phyloP scores from a whole-genome alignment of 768 basidiomycete genomes.

The Auricularia auricula-judae region DNA sequence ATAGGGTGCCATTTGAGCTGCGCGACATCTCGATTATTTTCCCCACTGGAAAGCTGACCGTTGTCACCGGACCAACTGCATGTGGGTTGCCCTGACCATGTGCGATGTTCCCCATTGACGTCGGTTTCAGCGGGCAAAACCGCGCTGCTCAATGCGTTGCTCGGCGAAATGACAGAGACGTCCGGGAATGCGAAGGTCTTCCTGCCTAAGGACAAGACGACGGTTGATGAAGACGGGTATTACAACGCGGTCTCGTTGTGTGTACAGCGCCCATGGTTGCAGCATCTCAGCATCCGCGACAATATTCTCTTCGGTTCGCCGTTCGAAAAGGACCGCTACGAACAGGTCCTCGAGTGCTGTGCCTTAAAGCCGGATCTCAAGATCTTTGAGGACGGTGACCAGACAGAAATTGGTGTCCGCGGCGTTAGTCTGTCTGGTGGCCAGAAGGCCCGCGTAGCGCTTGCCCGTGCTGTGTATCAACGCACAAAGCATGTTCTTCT shows the following conservation, averaged over 20 bases:
- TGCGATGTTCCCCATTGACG: background rate
- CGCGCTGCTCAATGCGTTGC: constrained; percentile 18
- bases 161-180: constrained; percentile 15
- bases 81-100: background rate
- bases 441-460: constrained; percentile 45
- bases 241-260: constrained; percentile 52
- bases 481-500: constrained; percentile 31
- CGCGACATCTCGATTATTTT: constrained; percentile 56
- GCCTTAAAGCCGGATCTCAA: constrained; percentile 73
- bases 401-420: constrained; percentile 76
- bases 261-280: constrained; percentile 60
- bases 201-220: constrained; percentile 21
- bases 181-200: constrained; percentile 12
- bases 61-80: constrained; percentile 49
- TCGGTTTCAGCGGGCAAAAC: constrained; percentile 19
- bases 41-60: constrained; percentile 57
- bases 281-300: constrained; percentile 55
- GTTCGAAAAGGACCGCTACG: constrained; percentile 59
- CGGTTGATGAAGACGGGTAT: constrained; percentile 22
- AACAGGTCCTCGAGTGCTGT: constrained; percentile 71
- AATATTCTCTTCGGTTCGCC: constrained; percentile 15
- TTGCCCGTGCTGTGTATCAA: constrained; percentile 76
- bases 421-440: constrained; percentile 26
- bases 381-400: constrained; percentile 77
- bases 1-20: constrained; percentile 42